phyloP scores from a whole-genome alignment of 345 rosid genomes.

The Citrus glauca region DNA sequence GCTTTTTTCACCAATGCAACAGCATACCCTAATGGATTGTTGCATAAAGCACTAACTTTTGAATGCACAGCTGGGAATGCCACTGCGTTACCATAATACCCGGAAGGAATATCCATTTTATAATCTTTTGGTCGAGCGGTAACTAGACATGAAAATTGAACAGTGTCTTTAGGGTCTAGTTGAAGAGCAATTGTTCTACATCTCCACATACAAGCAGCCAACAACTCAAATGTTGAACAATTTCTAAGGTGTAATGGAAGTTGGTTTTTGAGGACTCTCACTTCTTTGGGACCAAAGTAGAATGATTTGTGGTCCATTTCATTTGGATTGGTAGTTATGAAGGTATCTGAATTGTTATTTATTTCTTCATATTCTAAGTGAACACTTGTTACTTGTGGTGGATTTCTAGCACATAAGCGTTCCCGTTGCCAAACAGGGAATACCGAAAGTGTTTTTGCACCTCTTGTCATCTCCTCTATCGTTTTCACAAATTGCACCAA shows the following conservation, averaged over 20 bases:
- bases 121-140: slow-evolving; percentile 3
- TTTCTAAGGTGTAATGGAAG: background rate
- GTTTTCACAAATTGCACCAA: background rate
- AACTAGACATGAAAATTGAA: slow-evolving; percentile 2
- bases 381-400: background rate
- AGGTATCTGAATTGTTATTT: background rate
- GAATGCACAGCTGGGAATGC: slow-evolving; percentile 30
- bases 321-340: background rate
- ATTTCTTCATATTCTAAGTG: slow-evolving; percentile 8
- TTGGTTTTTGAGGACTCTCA: background rate
- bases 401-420: background rate
- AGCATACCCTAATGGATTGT: slow-evolving; percentile 32
- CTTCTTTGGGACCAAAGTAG: slow-evolving; percentile 14
- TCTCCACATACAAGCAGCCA: slow-evolving; percentile 23
- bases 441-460: background rate
- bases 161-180: slow-evolving; percentile 8
- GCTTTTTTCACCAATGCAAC: slow-evolving; percentile 28
- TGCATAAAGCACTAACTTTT: slow-evolving; percentile 11
- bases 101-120: slow-evolving; percentile 4
- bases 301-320: slow-evolving; percentile 2
- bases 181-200: slow-evolving; percentile 22
- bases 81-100: slow-evolving; percentile 46
- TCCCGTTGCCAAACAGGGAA: slow-evolving; percentile 16
- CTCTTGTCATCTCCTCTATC: slow-evolving; percentile 4
- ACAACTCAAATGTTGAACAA: slow-evolving; percentile 18